Evolutionary conservation across 495 filamentous ascomycete species (phyloP).

Genomic region (Trichoderma reesei): DNA sequence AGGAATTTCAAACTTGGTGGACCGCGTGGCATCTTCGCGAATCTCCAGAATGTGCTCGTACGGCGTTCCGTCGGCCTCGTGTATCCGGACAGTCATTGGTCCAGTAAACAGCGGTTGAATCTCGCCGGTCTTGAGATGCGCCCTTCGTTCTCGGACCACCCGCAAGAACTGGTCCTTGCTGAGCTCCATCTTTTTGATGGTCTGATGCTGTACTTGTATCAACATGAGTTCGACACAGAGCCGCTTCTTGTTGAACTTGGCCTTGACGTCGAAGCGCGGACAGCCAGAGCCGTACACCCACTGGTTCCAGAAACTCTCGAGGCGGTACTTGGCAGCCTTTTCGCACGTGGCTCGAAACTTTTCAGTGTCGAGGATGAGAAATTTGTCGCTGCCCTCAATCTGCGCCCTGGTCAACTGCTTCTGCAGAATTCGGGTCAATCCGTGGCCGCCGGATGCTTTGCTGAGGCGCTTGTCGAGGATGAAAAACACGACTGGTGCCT

Average conservation of each 20-base stretch:
- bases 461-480: slow-evolving; percentile 84
- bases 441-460: slow-evolving; percentile 74
- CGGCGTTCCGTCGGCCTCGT: slow-evolving; percentile 95
- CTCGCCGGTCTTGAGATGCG: slow-evolving; percentile 57
- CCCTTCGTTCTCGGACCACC: slow-evolving; percentile 67
- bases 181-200: slow-evolving; percentile 27
- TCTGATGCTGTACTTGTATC: slow-evolving; percentile 56
- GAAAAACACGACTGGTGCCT: slow-evolving; percentile 84
- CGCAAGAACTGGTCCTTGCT: slow-evolving; percentile 66
- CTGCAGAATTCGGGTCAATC: slow-evolving; percentile 74
- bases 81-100: slow-evolving; percentile 94
- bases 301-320: slow-evolving; percentile 84
- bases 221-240: slow-evolving; percentile 91
- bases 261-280: slow-evolving; percentile 71
- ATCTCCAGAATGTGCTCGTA: slow-evolving; percentile 98
- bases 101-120: slow-evolving; percentile 77
- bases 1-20: slow-evolving; percentile 68
- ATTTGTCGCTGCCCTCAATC: slow-evolving; percentile 56
- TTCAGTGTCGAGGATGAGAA: slow-evolving; percentile 61
- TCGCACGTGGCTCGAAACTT: slow-evolving; percentile 76
- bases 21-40: slow-evolving; percentile 63
- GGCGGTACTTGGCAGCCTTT: slow-evolving; percentile 70
- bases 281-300: slow-evolving; percentile 87
- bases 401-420: slow-evolving; percentile 72
- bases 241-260: slow-evolving; percentile 96